These are phyloP conservation scores for Penicillium flavigenum DNA, from an alignment of 495 filamentous ascomycete species.

Conservation along the genomic window DNA sequence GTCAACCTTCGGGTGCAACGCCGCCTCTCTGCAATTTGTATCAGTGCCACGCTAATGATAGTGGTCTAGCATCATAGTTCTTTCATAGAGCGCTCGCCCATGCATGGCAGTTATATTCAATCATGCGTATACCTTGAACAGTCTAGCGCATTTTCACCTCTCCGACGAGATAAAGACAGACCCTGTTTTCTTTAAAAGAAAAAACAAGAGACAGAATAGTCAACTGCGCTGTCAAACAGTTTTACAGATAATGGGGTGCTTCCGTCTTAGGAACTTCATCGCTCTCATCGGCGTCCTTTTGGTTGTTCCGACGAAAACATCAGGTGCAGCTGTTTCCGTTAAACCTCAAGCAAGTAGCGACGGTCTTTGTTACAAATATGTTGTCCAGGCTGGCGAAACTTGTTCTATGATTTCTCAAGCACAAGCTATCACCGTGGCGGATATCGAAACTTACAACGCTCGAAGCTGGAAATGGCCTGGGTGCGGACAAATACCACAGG, in stretches of 20 bases:
- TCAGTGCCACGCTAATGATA: not conserved
- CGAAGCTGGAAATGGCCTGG: not conserved
- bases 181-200: not conserved
- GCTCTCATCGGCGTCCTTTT: not conserved
- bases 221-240: not conserved
- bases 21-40: not conserved
- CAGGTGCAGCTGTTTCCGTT: not conserved
- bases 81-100: not conserved
- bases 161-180: not conserved
- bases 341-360: not conserved
- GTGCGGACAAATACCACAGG: not conserved
- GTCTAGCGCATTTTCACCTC: not conserved
- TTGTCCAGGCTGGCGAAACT: not conserved
- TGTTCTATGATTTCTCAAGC: not conserved
- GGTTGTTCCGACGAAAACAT: not conserved
- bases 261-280: not conserved
- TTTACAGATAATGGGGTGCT: not conserved
- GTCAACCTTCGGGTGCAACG: not conserved
- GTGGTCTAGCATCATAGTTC: not conserved
- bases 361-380: conserved; percentile 2
- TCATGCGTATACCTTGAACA: not conserved
- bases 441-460: conserved; percentile 2
- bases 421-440: not conserved
- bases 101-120: not conserved
- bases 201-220: not conserved